Evolutionary conservation across 495 filamentous ascomycete genomes (phyloP).

Genomic region (Aspergillus bridgeri): DNA sequence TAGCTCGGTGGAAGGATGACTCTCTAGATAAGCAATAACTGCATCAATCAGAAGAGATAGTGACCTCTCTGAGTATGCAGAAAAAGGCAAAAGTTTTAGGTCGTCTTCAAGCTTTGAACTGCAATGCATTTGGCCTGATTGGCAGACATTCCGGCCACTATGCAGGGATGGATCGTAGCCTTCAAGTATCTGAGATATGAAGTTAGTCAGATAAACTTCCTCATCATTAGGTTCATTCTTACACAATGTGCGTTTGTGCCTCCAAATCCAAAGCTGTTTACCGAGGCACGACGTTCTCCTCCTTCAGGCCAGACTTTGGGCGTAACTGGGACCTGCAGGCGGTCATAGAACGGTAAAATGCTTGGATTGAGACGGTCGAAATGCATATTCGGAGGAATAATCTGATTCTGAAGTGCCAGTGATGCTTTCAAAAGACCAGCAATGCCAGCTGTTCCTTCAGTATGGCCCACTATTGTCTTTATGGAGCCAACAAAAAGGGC

Average conservation of each 20-base stretch:
- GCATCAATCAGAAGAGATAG: not conserved
- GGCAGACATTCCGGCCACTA: not conserved
- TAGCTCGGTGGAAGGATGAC: not conserved
- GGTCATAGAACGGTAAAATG: constrained; percentile 36
- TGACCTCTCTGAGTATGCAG: not conserved
- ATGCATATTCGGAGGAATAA: constrained; percentile 53
- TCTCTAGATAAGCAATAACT: not conserved
- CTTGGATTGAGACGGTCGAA: constrained; percentile 45
- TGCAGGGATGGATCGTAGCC: not conserved
- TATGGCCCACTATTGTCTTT: constrained; percentile 50
- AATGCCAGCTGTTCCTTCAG: constrained; percentile 51
- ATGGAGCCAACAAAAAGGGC: constrained; percentile 38
- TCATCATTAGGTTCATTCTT: not conserved
- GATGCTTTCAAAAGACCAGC: constrained; percentile 55
- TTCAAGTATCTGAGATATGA: not conserved
- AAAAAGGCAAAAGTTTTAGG: not conserved
- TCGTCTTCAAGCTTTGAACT: not conserved
- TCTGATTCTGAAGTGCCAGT: constrained; percentile 40
- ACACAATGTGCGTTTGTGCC: constrained; percentile 57
- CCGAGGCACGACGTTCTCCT: constrained; percentile 31
- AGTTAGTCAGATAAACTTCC: not conserved
- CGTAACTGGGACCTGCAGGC: constrained; percentile 33
- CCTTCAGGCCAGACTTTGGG: not conserved
- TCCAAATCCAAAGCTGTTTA: constrained; percentile 57
- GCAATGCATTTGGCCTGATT: not conserved